Evolutionary conservation across 306 rosid species (phyloP), one percentile per base, ranked within the genome.

Genomic region (Urtica urens): DNA sequence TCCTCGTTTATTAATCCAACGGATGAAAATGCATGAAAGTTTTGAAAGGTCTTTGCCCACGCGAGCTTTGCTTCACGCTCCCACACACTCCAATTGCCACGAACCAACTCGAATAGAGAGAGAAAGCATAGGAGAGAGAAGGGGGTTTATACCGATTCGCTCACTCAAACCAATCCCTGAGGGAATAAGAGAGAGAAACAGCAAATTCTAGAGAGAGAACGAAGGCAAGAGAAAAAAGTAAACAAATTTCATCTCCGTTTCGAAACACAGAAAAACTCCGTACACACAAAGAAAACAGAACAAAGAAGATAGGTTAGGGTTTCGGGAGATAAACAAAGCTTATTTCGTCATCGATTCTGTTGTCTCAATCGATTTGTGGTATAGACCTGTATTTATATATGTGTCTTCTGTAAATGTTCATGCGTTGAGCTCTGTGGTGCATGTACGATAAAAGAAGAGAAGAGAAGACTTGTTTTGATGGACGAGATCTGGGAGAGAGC

Each of bases 401-500:
- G 6, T n/a, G n/a, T n/a, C n/a, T n/a, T n/a, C n/a, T 31, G 2
- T 21, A 45, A 7, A 16, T 23, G 30, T 25, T 34, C 23, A 1
- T 1, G 6, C 1, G 23, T 46, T 9, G 25, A 9, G 14, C n/a
- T 4, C 7, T 23, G 49, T 45, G 29, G 49, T 63, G 69, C 75
- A 63, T 73, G 76, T 81, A 80, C 68, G 76, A 78, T 63, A 35
- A 7, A 10, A 1, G 42, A 10, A 1, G 42, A 10, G 55, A 52
- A 30, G 70, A 62, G 67, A 55, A 64, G 68, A 53, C 47, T 55
- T 69, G 40, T 65, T 70, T 81, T 78, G 66, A 86, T 86, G 96
- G 96, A 86, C 56, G 96, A 82, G 94, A 86, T 86, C 79, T 86
- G 96, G 96, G 96, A 86, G 68, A 71, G 81, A 44, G 96, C 96